Evolutionary conservation across 192 early-diverging fungal species (phyloP).

Genomic region (Coemansia sp.): DNA sequence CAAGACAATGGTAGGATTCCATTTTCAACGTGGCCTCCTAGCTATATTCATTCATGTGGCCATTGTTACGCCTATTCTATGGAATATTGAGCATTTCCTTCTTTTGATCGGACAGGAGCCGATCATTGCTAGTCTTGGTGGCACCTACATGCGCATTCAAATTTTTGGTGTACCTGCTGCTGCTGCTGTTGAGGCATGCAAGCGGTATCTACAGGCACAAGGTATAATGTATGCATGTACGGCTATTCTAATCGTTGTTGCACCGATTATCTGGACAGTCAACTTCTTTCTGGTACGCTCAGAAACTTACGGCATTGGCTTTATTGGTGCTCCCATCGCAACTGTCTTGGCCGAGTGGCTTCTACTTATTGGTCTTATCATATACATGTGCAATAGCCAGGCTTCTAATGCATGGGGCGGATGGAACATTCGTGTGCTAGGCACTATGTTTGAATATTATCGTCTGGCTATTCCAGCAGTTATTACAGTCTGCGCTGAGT

Average conservation of each 20-base stretch:
- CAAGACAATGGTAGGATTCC: conserved; percentile 33
- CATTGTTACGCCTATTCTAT: conserved; percentile 11
- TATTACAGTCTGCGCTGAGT: conserved; percentile 78
- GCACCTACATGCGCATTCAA: conserved; percentile 62
- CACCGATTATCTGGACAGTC: conserved; percentile 70
- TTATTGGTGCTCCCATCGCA: conserved; percentile 78
- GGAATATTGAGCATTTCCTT: conserved; percentile 58
- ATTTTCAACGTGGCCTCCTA: conserved; percentile 32
- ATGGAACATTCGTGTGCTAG: conserved; percentile 67
- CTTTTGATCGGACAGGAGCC: conserved; percentile 66
- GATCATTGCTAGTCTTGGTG: conserved; percentile 58
- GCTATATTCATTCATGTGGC: conserved; percentile 12
- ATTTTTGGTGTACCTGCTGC: conserved; percentile 73
- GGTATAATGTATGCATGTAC: conserved; percentile 83
- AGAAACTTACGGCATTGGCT: conserved; percentile 65
- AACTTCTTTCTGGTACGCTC: conserved; percentile 79
- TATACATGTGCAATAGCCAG: conserved; percentile 60
- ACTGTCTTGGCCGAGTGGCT: conserved; percentile 71
- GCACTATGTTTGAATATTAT: conserved; percentile 60
- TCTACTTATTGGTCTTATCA: conserved; percentile 62
- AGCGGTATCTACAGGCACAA: conserved; percentile 83
- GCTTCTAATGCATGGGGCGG: conserved; percentile 80
- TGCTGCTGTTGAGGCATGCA: conserved; percentile 77
- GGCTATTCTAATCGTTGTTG: conserved; percentile 64
- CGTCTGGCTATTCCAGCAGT: conserved; percentile 77